Conservation (phyloP, 768 basidiomycete genomes). For the Tricholoma flavovirens region DNA sequence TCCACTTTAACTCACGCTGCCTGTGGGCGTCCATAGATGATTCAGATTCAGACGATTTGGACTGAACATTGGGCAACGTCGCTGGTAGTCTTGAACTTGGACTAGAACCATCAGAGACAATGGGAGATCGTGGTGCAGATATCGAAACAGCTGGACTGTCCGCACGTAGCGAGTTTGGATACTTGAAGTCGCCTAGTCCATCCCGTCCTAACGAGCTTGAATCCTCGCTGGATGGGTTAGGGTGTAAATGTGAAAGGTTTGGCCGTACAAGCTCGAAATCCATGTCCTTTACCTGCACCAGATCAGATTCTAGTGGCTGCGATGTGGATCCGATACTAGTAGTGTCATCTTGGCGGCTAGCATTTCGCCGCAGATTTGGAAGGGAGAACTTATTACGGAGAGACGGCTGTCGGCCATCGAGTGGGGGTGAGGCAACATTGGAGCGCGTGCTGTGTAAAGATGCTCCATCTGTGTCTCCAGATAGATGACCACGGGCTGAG, state of each 20-base stretch:
- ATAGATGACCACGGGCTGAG: slow-evolving; percentile 10
- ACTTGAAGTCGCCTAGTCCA: slow-evolving; percentile 27
- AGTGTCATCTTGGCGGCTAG: slow-evolving; percentile 32
- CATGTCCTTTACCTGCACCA: slow-evolving; percentile 72
- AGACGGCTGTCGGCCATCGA: slow-evolving; percentile 32
- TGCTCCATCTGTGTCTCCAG: slow-evolving; percentile 17
- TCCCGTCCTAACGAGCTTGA: slow-evolving; percentile 36
- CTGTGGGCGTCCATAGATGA: slow-evolving; percentile 60
- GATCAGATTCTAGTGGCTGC: slow-evolving; percentile 36
- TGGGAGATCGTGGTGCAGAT: slow-evolving; percentile 17
- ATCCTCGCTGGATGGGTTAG: slow-evolving; percentile 50
- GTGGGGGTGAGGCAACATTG: slow-evolving; percentile 33
- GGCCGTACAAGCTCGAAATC: slow-evolving; percentile 78
- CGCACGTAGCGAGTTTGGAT: slow-evolving; percentile 22
- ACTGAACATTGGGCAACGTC: slow-evolving; percentile 1
- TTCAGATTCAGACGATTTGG: slow-evolving; percentile 25
- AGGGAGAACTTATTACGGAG: slow-evolving; percentile 64
- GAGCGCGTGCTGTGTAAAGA: slow-evolving; percentile 32
- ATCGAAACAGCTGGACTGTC: slow-evolving; percentile 43
- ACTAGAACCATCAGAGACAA: slow-evolving; percentile 14
- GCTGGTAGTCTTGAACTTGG: slow-evolving; percentile 8
- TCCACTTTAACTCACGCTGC: slow-evolving; percentile 73
- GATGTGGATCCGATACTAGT: slow-evolving; percentile 17
- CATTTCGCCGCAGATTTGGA: slow-evolving; percentile 53
- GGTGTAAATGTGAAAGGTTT: slow-evolving; percentile 35